These are phyloP conservation scores for Blastobotrys peoriensis DNA, from an alignment of 805 yeast genomes.

Conservation along the genomic window DNA sequence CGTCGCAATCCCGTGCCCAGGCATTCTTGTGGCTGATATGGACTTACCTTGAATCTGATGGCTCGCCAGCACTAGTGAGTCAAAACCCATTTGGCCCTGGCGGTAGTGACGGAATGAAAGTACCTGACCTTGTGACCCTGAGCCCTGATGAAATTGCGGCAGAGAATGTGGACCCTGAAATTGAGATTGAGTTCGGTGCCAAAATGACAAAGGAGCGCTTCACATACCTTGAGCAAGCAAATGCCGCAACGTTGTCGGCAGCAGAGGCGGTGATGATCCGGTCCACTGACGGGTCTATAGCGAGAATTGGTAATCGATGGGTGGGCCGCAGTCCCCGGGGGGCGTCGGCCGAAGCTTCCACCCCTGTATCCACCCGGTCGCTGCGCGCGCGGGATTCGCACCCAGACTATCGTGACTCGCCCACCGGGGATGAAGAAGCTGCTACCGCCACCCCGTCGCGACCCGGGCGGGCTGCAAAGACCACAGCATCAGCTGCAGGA, in stretches of 20 bases:
- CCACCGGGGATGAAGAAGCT: background rate
- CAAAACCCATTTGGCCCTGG: slow-evolving; percentile 52
- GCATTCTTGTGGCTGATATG: slow-evolving; percentile 81
- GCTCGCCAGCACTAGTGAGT: slow-evolving; percentile 44
- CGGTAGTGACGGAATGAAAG: slow-evolving; percentile 30
- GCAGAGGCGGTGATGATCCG: background rate
- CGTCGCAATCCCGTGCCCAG: slow-evolving; percentile 61
- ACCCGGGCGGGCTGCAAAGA: background rate
- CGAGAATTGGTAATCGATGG: background rate
- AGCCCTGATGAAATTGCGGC: slow-evolving; percentile 25
- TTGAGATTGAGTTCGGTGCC: slow-evolving; percentile 40
- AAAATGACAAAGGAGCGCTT: slow-evolving; percentile 35
- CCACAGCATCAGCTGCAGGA: background rate
- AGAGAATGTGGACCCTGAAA: slow-evolving; percentile 41
- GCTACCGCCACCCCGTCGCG: background rate
- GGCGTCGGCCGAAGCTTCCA: background rate
- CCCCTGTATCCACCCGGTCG: background rate
- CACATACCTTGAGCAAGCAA: slow-evolving; percentile 29
- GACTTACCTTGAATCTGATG: slow-evolving; percentile 69
- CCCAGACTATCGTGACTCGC: background rate
- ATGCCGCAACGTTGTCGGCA: slow-evolving; percentile 1
- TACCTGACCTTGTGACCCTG: slow-evolving; percentile 34
- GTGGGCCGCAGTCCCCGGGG: background rate
- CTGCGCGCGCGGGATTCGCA: background rate
- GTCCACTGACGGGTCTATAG: background rate